phyloP scores from a whole-genome alignment of 257 asterid species.

The Haberlea rhodopensis region DNA sequence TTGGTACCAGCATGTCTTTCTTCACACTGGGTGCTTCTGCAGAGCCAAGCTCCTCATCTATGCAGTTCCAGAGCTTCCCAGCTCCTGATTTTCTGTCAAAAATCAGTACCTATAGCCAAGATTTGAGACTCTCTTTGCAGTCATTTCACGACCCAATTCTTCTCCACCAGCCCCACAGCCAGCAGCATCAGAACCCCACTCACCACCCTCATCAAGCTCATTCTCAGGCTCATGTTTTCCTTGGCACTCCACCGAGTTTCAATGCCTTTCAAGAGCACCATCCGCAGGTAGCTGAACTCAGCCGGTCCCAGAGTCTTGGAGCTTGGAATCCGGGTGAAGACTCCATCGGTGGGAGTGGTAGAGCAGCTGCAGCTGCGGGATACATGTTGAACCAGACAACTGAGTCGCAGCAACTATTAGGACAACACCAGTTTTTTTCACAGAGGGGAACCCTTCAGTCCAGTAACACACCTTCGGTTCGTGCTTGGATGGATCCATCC shows the following conservation, averaged over 20 bases:
- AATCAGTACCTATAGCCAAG: slow-evolving; percentile 45
- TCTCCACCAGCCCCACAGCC: slow-evolving; percentile 46
- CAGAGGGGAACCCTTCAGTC: slow-evolving; percentile 99
- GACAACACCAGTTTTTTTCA: slow-evolving; percentile 59
- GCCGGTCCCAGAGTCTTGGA: slow-evolving; percentile 51
- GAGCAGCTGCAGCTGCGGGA: slow-evolving; percentile 32
- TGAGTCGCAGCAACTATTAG: slow-evolving; percentile 57
- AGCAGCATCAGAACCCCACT: slow-evolving; percentile 37
- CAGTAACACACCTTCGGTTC: slow-evolving; percentile 93
- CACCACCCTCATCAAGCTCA: slow-evolving; percentile 38
- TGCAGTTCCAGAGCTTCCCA: slow-evolving; percentile 65
- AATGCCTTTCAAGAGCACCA: slow-evolving; percentile 63
- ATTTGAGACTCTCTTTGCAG: too few relatives aligned
- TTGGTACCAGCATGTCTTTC: slow-evolving; percentile 80
- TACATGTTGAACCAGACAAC: slow-evolving; percentile 57
- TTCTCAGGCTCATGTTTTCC: slow-evolving; percentile 37
- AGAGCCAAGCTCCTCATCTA: slow-evolving; percentile 53
- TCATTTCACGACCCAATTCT: slow-evolving; percentile 73
- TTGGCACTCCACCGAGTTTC: slow-evolving; percentile 56
- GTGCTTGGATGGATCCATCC: slow-evolving; percentile 92
- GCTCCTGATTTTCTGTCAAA: slow-evolving; percentile 54
- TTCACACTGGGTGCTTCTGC: slow-evolving; percentile 73
- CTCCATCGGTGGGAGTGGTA: slow-evolving; percentile 31
- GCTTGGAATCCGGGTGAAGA: slow-evolving; percentile 65
- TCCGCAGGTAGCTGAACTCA: slow-evolving; percentile 47